Evolutionary conservation across 164 flowering plant genomes (phyloP).

Genomic region (Stephania yunnanensis): DNA sequence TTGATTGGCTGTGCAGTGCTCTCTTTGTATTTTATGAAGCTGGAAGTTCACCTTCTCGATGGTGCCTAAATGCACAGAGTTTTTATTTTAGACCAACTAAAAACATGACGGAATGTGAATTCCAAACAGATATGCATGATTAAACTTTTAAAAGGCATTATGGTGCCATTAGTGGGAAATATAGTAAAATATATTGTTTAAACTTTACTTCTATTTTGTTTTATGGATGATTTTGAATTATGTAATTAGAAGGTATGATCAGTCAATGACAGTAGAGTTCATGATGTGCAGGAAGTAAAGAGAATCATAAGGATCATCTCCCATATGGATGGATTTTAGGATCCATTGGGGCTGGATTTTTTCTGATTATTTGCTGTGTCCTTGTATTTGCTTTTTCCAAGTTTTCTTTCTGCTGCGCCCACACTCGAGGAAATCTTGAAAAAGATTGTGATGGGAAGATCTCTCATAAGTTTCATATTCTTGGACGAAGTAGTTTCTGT

Average conservation of each 20-base stretch:
- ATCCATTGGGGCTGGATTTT: slow-evolving; percentile 48
- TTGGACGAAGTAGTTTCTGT: slow-evolving; percentile 69
- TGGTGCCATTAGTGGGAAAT: not conserved
- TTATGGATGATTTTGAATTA: not conserved
- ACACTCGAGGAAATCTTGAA: slow-evolving; percentile 25
- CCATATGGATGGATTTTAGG: slow-evolving; percentile 84
- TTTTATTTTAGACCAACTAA: too few relatives aligned
- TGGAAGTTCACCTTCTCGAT: not conserved
- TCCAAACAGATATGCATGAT: not conserved
- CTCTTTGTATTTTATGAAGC: slow-evolving; percentile 1
- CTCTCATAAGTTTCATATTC: slow-evolving; percentile 72
- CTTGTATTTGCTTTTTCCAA: slow-evolving; percentile 41
- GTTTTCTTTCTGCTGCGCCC: slow-evolving; percentile 39
- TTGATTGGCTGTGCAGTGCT: not conserved
- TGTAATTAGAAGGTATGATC: not conserved
- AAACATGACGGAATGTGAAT: not conserved
- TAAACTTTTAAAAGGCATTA: not conserved
- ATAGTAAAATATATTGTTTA: not conserved
- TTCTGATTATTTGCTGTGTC: slow-evolving; percentile 38
- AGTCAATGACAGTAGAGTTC: slow-evolving; percentile 4
- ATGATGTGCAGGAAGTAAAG: slow-evolving; percentile 44
- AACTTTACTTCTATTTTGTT: not conserved
- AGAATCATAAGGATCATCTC: slow-evolving; percentile 41
- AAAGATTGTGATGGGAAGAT: slow-evolving; percentile 46
- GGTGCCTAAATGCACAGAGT: slow-evolving; percentile 3